phyloP scores from a whole-genome alignment of 139 green algal genomes.

The Chlamydomonas sphaeroides region DNA sequence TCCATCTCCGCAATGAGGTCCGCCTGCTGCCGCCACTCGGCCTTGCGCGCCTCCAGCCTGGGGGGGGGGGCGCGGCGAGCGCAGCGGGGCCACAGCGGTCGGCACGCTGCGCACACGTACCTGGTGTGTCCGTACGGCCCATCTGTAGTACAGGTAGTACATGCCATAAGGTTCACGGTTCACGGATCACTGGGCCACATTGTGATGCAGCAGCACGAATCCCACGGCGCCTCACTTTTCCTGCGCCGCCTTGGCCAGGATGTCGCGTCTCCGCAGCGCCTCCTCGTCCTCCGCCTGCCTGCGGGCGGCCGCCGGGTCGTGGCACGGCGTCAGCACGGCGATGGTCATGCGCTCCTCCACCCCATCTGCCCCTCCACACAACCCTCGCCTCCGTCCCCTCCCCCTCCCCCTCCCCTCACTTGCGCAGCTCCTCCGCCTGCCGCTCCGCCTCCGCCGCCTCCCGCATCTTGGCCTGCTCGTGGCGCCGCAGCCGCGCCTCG shows the following conservation, averaged over 20 bases:
- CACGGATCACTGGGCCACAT: too few relatives aligned
- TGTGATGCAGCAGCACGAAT: not conserved
- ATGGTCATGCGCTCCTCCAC: too few relatives aligned
- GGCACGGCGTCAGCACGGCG: too few relatives aligned
- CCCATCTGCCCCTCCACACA: too few relatives aligned
- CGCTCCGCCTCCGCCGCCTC: conserved; percentile 39
- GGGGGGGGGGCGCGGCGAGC: too few relatives aligned
- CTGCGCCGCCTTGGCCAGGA: conserved; percentile 19
- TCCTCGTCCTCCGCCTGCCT: conserved; percentile 29
- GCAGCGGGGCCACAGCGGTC: too few relatives aligned
- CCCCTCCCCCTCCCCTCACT: conserved; percentile 23
- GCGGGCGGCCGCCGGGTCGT: too few relatives aligned
- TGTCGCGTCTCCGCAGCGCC: not conserved
- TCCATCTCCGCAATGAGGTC: conserved; percentile 24
- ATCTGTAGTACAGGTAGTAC: too few relatives aligned
- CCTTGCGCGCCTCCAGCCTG: conserved; percentile 44
- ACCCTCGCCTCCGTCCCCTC: too few relatives aligned
- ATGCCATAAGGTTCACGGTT: too few relatives aligned
- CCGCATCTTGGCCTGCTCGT: conserved; percentile 39
- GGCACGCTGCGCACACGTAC: too few relatives aligned
- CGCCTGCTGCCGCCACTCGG: conserved; percentile 37
- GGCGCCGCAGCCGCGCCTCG: conserved; percentile 23
- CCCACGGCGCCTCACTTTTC: conserved; percentile 27
- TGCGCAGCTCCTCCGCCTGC: conserved; percentile 32
- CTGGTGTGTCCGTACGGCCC: too few relatives aligned